Evolutionary conservation across 78 protist genomes (phyloP), one percentile per base, ranked within the genome.

Genomic region (Corallochytrium limacisporum): DNA sequence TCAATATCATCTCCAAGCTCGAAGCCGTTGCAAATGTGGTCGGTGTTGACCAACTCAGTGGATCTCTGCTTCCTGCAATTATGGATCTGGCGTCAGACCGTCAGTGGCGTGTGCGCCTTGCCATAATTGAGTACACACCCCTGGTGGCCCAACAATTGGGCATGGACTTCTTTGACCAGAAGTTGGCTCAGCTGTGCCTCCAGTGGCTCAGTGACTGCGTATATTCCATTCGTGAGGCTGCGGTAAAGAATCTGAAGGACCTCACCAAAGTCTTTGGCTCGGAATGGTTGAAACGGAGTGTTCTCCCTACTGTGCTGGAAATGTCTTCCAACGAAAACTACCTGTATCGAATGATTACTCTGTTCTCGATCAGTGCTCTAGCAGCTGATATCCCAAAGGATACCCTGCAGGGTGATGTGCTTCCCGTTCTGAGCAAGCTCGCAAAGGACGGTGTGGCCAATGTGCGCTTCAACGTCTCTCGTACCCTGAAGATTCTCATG

Each of bases 51-150:
- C 65, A 59, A 42, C 70, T 93, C 20, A 7, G 92, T 20, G 81
- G 73, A 37, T 31, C 78, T 1, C 76, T 94, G 28, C 77, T 94
- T 39, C 96, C 98, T 9, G 95, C 94, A 7, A 77, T 93, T 53
- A 61, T 85, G 8, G 91, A 80, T 50, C 87, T 93, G 22, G 93
- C 95, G 10, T 86, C 78, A 67, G 98, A 93, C 79, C 61, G 75
- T 44, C 89, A 86, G 65, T 91, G 97, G 94, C 78, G 97, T 29
- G 89, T 91, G 28, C 69, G 98, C 9, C 77, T 86, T 33, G 91
- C 93, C 62, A 80, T 91, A 62, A 78, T 93, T 66, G 87, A 91
- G 48, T 74, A 78, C 56, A 67, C 89, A 18, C 95, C 98, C 6
- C 73, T 75, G 39, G 74, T 93, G 35, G 93, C 90, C 10, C 26